These are phyloP conservation scores for Sphaerulina populicola DNA, from an alignment of 2,329 filamentous ascomycete genomes.

Conservation along the genomic window DNA sequence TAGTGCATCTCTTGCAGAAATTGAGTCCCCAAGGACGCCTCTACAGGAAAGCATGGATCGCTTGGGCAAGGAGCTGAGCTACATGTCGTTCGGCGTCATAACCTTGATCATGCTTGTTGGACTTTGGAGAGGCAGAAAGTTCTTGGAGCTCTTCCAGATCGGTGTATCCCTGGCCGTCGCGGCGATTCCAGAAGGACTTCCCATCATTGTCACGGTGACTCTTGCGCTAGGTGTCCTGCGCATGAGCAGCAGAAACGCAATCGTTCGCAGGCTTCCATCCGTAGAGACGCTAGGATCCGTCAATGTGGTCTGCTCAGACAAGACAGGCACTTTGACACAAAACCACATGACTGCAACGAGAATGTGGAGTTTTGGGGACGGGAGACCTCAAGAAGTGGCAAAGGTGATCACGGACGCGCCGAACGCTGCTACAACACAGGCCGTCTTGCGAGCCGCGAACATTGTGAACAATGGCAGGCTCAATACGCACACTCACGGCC, in stretches of 20 bases:
- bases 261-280: constrained; percentile 89
- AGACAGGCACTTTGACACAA: constrained; percentile 90
- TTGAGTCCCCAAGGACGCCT: constrained; percentile 88
- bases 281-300: constrained; percentile 97
- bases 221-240: constrained; percentile 87
- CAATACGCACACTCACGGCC: constrained; percentile 53
- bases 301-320: constrained; percentile 98
- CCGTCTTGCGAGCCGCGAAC: constrained; percentile 84
- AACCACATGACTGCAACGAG: constrained; percentile 98
- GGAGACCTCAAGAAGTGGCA: constrained; percentile 47
- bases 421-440: constrained; percentile 65
- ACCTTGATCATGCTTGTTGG: constrained; percentile 86
- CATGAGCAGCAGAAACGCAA: constrained; percentile 92
- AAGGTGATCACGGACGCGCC: constrained; percentile 46
- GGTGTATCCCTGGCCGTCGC: constrained; percentile 94
- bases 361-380: constrained; percentile 81
- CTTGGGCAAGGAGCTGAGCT: constrained; percentile 91
- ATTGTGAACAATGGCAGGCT: constrained; percentile 91
- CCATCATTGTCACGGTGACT: constrained; percentile 97
- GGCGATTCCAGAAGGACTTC: constrained; percentile 89
- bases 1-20: constrained; percentile 84
- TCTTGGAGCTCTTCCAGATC: constrained; percentile 94
- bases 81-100: constrained; percentile 92
- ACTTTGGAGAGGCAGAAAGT: constrained; percentile 75
- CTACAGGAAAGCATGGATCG: constrained; percentile 94